Conservation (phyloP, 2,329 filamentous ascomycete species). For the Colletotrichum horii region DNA sequence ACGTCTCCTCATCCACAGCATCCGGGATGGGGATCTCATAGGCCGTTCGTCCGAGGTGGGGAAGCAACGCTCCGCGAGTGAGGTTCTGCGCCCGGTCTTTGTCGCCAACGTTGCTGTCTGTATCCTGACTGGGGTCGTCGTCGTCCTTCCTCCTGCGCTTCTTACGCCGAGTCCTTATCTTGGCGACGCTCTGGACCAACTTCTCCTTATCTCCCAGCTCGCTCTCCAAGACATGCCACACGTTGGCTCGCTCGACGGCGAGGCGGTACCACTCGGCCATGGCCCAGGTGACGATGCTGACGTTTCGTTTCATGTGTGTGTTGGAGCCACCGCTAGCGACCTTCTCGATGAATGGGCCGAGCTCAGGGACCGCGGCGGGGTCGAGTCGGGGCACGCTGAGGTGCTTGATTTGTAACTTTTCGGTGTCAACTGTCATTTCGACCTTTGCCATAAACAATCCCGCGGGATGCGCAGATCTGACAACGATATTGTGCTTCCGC, state of each 20-base stretch:
- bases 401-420: slow-evolving; percentile 52
- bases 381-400: slow-evolving; percentile 63
- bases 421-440: slow-evolving; percentile 63
- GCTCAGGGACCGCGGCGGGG: slow-evolving; percentile 61
- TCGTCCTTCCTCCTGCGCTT: slow-evolving; percentile 25
- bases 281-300: slow-evolving; percentile 68
- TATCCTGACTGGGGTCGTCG: slow-evolving; percentile 24
- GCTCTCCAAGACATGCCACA: slow-evolving; percentile 62
- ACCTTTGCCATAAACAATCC: slow-evolving; percentile 64
- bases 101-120: slow-evolving; percentile 4
- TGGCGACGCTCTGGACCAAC: slow-evolving; percentile 32
- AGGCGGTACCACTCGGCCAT: slow-evolving; percentile 72
- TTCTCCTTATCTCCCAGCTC: slow-evolving; percentile 46
- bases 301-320: slow-evolving; percentile 58
- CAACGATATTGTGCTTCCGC: slow-evolving; percentile 62
- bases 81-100: neutral
- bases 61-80: slow-evolving; percentile 51
- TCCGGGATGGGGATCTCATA: slow-evolving; percentile 49
- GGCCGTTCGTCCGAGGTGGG: slow-evolving; percentile 57
- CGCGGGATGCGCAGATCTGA: slow-evolving; percentile 48
- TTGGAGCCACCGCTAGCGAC: slow-evolving; percentile 42
- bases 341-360: slow-evolving; percentile 57
- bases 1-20: slow-evolving; percentile 36
- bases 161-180: slow-evolving; percentile 30
- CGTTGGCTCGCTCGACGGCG: slow-evolving; percentile 63